Conservation (phyloP, 2,329 filamentous ascomycete genomes). For the Penicillium hesseltinei region DNA sequence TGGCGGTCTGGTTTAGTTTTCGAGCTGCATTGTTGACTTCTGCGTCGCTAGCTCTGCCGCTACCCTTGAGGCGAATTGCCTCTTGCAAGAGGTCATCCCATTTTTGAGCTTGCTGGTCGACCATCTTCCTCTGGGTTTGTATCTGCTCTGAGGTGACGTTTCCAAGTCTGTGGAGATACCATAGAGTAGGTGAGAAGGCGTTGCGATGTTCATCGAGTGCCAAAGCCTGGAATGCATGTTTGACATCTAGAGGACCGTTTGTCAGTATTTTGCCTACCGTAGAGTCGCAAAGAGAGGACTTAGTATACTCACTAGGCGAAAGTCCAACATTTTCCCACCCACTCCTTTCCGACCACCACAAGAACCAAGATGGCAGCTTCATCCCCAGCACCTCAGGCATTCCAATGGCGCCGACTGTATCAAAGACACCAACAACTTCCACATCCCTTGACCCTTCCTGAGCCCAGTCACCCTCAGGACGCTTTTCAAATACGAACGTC, state of each 20-base stretch:
- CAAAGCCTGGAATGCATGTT: slow-evolving; percentile 42
- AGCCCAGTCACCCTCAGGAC: slow-evolving; percentile 12
- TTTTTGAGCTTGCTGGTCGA: slow-evolving; percentile 9
- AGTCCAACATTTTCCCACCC: slow-evolving; percentile 20
- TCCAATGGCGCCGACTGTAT: slow-evolving; percentile 35
- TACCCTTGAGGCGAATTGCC: slow-evolving; percentile 14
- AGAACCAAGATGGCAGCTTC: slow-evolving; percentile 9
- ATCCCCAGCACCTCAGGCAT: slow-evolving; percentile 28
- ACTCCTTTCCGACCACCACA: neutral
- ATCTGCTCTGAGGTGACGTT: slow-evolving; percentile 11
- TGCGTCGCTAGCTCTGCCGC: slow-evolving; percentile 12
- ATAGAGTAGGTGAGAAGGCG: slow-evolving; percentile 54
- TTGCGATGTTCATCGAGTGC: slow-evolving; percentile 40
- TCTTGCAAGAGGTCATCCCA: slow-evolving; percentile 3
- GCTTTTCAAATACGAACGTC: slow-evolving; percentile 13
- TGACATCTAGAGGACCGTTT: slow-evolving; percentile 23
- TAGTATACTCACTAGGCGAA: slow-evolving; percentile 16
- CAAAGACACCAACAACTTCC: slow-evolving; percentile 35
- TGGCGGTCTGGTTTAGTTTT: slow-evolving; percentile 14
- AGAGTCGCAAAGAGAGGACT: neutral
- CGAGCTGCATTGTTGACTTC: slow-evolving; percentile 15
- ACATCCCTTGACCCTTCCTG: slow-evolving; percentile 17
- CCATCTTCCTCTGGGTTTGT: neutral
- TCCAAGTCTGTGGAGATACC: slow-evolving; percentile 44
- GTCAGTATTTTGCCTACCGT: neutral